Evolutionary conservation across 2,329 filamentous ascomycete species (phyloP), one percentile per base, ranked within the genome.

Genomic region (Aspergillus alliaceus): DNA sequence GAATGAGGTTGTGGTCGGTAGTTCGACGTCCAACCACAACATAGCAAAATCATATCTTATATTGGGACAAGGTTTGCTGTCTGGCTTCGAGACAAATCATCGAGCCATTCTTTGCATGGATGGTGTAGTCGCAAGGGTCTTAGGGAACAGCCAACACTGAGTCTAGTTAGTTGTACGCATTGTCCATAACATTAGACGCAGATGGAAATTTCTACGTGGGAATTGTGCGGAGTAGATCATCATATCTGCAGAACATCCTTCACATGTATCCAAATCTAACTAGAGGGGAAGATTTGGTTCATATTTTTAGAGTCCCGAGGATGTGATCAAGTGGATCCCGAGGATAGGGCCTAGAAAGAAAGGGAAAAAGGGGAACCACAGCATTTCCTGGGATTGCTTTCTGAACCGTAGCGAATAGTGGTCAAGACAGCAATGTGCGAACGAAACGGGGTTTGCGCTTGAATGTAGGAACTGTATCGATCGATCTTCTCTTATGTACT

Each of bases 261-360:
- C 59, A 62, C 60, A 60, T 60, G 60, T 56, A 50, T 35, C 27
- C 25, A 18, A 49, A 18, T 29, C 15, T 20, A 31, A 35, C 32
- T 51, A 39, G n/a, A n/a, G n/a, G 18, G 22, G 25, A 25, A 29
- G 27, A n/a, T 34, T 42, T 52, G 48, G 48, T 39, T 31, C 29
- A 37, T 51, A 50, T 57, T 56, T 57, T 57, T 48, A 51, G 57
- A 56, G 53, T 51, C 34, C 54, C 54, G 55, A 59, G 55, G 51
- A 56, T 56, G 53, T 52, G 25, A 39, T 51, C 12, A 22, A 49
- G 53, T 56, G 56, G 59, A 59, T 56, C 57, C 59, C 56, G 53
- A 57, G 31, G 34, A 31, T 46, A 32, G 47, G 31, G 48, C 15
- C 9, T 18, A 29, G 15, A 47, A 47, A 31, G 4, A 56, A 46